phyloP scores from a whole-genome alignment of 2,329 filamentous ascomycete genomes.

The Calonectria henricotiae region DNA sequence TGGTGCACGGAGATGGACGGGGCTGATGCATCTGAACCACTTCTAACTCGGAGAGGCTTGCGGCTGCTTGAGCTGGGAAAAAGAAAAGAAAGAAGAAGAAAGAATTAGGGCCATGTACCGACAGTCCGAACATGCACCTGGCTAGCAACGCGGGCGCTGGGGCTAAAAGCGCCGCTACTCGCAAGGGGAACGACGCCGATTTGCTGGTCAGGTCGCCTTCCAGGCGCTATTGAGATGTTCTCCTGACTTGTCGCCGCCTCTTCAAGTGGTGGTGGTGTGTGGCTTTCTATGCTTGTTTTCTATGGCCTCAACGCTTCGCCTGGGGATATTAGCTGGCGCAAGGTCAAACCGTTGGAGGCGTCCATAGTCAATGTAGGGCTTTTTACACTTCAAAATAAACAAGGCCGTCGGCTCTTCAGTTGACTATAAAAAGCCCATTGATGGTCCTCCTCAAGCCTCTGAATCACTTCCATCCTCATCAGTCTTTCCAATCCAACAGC shows the following conservation, averaged over 20 bases:
- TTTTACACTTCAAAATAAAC: not conserved
- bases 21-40: not conserved
- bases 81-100: not conserved
- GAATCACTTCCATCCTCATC: constrained; percentile 2
- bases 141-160: not conserved
- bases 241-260: not conserved
- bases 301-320: not conserved
- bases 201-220: not conserved
- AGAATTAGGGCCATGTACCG: not conserved
- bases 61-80: not conserved
- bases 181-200: not conserved
- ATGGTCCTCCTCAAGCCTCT: not conserved
- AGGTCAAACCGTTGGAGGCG: not conserved
- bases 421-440: not conserved
- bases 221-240: not conserved
- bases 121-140: no score
- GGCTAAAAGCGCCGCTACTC: not conserved
- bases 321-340: not conserved
- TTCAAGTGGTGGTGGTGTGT: not conserved
- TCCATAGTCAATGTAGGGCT: not conserved
- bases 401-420: not conserved
- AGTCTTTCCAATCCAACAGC: not conserved
- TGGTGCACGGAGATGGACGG: not conserved
- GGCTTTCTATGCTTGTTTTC: not conserved
- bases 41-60: not conserved